A percentile compares a stretch with the other conserved stretches of the same genome.
Evolutionary conservation across 2,329 filamentous ascomycete species (phyloP).

Genomic region (Clonostachys rosea): DNA sequence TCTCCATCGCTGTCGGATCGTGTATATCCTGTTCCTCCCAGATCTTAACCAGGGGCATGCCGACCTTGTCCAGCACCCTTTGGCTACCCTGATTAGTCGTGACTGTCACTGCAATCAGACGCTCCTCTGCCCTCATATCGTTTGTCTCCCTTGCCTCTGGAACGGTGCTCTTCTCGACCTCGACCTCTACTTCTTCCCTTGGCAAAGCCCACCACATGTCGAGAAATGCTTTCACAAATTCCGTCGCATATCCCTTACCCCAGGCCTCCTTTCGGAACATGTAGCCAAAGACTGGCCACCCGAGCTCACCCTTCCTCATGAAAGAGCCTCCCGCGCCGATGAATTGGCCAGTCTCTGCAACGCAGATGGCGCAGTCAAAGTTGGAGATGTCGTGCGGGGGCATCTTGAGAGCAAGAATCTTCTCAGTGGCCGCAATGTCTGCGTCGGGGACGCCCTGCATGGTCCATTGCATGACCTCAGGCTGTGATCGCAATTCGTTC

Average conservation of each 20-base stretch:
- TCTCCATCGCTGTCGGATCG: slow-evolving; percentile 7
- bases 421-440: slow-evolving; percentile 35
- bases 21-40: slow-evolving; percentile 23
- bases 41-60: slow-evolving; percentile 41
- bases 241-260: slow-evolving; percentile 52
- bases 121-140: slow-evolving; percentile 15
- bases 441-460: slow-evolving; percentile 31
- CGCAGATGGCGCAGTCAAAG: slow-evolving; percentile 53
- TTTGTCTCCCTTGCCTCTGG: not conserved
- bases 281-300: slow-evolving; percentile 58
- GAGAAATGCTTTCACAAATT: slow-evolving; percentile 45
- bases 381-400: slow-evolving; percentile 42
- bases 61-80: slow-evolving; percentile 49
- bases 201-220: slow-evolving; percentile 43
- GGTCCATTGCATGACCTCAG: slow-evolving; percentile 61
- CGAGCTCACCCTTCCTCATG: slow-evolving; percentile 23
- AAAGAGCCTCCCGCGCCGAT: slow-evolving; percentile 45
- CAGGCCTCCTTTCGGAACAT: slow-evolving; percentile 47
- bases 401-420: slow-evolving; percentile 32
- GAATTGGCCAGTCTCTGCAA: slow-evolving; percentile 40
- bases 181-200: slow-evolving; percentile 34
- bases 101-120: slow-evolving; percentile 38
- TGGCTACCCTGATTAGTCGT: slow-evolving; percentile 44
- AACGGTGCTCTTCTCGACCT: slow-evolving; percentile 32
- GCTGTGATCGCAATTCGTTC: slow-evolving; percentile 43